Base-by-base conservation (phyloP, 352 stramenopile species). In the Phytophthora chlamydospora region DNA sequence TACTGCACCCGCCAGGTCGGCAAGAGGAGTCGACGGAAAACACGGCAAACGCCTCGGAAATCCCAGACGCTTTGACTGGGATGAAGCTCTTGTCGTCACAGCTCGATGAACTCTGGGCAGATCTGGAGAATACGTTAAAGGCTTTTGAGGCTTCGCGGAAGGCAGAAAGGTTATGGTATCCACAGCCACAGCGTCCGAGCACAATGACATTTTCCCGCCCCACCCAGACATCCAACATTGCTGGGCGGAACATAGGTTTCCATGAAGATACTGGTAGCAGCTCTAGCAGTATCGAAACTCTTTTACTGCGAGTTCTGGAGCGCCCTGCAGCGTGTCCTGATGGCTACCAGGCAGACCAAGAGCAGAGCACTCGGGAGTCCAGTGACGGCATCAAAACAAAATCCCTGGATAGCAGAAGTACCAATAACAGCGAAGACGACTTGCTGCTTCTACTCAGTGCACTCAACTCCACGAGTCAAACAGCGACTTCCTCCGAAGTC, bases 51-150 rank as follows among this genome's bases (percentile, higher is more conserved):
- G 31, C 31, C 14, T 16, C 50, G 39, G 40, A 24, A 43, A 35
- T 69, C 19, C 65, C 65, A 32, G 44, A 55, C 19, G 47, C 45
- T 35, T 71, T 80, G 36, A 43, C 68, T 17, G 73, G 73, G 1
- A 69, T 65, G 12, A 75, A 72, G 14, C 21, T 83, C 24, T 57
- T 81, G 13, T 81, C 76, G 6, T 72, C 77, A 2, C 75, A 84
- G 21, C 32, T 89, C 2, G 48, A 74, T 2, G 58, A 55, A 13
- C 58, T 89, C 10, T 75, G 69, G 13, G 66, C 61, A 14, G 62
- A 62, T 53, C 48, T 83, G 9, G 39, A 70, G 7, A 40, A 10
- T 33, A 54, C 63, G 2, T 46, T 62, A 14, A 44, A 13, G 39
- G 12, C 17, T 16, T 12, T 33, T 1, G 10, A 43, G 24, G 13